Conservation (phyloP, 1,284 basidiomycete genomes). For the Ceratobasidium sp. region DNA sequence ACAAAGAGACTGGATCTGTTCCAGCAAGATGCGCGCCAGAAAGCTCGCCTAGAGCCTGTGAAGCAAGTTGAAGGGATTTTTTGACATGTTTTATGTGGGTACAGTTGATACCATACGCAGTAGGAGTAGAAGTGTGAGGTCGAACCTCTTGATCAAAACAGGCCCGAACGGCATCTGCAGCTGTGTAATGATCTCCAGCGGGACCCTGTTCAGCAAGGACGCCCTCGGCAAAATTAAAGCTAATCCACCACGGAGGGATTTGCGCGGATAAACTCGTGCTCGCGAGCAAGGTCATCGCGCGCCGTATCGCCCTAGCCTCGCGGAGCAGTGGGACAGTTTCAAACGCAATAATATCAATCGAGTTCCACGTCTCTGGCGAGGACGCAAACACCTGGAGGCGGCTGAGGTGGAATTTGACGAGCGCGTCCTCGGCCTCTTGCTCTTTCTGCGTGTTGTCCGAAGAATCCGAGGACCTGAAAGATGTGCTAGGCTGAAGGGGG, state of each 20-base stretch:
- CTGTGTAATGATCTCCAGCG: conserved; percentile 41
- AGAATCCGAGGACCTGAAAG: conserved; percentile 43
- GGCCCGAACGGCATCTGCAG: conserved; percentile 5
- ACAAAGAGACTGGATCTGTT: conserved; percentile 5
- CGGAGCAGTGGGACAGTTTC: conserved; percentile 77
- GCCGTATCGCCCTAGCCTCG: conserved; percentile 71
- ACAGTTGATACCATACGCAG: conserved; percentile 76
- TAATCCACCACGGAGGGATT: conserved; percentile 78
- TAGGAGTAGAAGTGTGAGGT: conserved; percentile 50
- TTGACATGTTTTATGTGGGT: conserved; percentile 54
- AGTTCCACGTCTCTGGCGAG: conserved; percentile 61
- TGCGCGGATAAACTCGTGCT: conserved; percentile 47
- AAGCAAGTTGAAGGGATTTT: conserved; percentile 43
- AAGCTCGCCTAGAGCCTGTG: neutral
- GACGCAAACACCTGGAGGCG: conserved; percentile 64
- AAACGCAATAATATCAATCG: conserved; percentile 73
- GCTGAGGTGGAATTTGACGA: conserved; percentile 72
- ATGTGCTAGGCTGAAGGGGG: conserved; percentile 51
- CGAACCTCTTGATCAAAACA: conserved; percentile 44
- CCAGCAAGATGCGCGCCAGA: conserved; percentile 21
- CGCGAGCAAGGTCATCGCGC: conserved; percentile 57
- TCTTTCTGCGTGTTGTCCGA: conserved; percentile 52
- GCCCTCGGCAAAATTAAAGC: conserved; percentile 70
- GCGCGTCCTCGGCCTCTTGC: conserved; percentile 52
- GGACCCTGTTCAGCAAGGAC: conserved; percentile 55